Percentiles rank a stretch among this genome's conserved stretches.
Conservation (phyloP, 1,284 basidiomycete genomes). For the Irpex sp. region DNA sequence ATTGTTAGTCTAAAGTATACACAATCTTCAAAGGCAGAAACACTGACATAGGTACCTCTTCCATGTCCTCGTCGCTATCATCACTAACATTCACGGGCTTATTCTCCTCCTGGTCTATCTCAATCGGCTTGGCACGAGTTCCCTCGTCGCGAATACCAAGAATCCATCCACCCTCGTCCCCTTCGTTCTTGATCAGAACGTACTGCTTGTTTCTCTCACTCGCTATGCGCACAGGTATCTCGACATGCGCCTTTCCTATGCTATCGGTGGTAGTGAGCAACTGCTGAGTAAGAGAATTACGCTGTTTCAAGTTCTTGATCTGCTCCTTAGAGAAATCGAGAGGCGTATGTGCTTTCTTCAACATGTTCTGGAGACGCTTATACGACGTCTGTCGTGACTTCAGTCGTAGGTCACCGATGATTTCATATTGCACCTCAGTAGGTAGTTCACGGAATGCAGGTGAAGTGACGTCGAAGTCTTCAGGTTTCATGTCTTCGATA, state of each 20-base stretch:
- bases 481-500: constrained; percentile 89
- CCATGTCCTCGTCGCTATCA: constrained; percentile 66
- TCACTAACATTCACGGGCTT: constrained; percentile 17
- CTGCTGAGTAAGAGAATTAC: constrained; percentile 92
- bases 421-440: constrained; percentile 96
- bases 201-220: constrained; percentile 94
- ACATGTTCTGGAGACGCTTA: constrained; percentile 88
- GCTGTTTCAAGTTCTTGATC: constrained; percentile 83
- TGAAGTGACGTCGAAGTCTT: constrained; percentile 86
- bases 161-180: constrained; percentile 86
- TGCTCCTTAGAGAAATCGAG: constrained; percentile 96
- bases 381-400: constrained; percentile 94
- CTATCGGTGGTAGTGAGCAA: constrained; percentile 91
- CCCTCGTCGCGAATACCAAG: constrained; percentile 84
- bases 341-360: constrained; percentile 74
- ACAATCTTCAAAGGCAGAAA: background rate
- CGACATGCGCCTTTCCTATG: constrained; percentile 85
- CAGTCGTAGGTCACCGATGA: constrained; percentile 90
- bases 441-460: constrained; percentile 91
- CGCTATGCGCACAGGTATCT: constrained; percentile 89
- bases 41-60: constrained; percentile 68
- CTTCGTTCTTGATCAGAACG: constrained; percentile 86
- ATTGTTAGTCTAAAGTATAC: constrained; percentile 3
- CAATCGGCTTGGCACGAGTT: constrained; percentile 79
- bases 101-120: constrained; percentile 58